Evolutionary conservation across 2,329 filamentous ascomycete species (phyloP), one percentile per base, ranked within the genome.

Genomic region (Talaromyces atroroseus): DNA sequence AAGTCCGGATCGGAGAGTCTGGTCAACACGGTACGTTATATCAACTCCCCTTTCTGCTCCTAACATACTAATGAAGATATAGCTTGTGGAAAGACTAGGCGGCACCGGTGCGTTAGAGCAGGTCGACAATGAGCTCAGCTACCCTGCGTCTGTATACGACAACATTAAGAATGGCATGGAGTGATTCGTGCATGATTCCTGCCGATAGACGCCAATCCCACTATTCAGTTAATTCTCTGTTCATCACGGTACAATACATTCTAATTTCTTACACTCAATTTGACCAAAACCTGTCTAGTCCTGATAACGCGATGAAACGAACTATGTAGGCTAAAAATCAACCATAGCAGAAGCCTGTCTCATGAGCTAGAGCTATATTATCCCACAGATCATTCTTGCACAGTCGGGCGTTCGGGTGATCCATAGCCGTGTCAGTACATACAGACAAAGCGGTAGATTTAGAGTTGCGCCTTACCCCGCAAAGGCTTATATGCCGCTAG

Each of bases 1-100:
- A 86, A 85, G 67, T 68, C 72, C 2, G 85, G 84, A 0, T 71
- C 71, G 11, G 76, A 79, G 0, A 92, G 89, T 64, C 69, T 96
- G 66, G 90, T 92, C 55, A 75, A 71, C 6, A 85, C 80, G 42
- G 72, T 74, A 60, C 54, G 67, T 61, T 26, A 24, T 14, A 14
- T 18, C 18, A 7, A 21, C 49, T 32, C 51, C n/a, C 7, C 1
- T 14, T n/a, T 46, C 14, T 24, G 3, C 4, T 7, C 20, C 3
- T 12, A 23, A 21, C 34, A 24, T 18, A 52, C 54, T 58, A 20
- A 60, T 38, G 20, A 8, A 18, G 16, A 34, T 48, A 40, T 38
- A 71, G 68, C 69, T 73, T 38, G 65, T 72, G n/a, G 63, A 63
- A 44, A 57, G 60, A 4, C 61, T 69, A 44, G 71, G 72, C n/a